Evolutionary conservation across 2,329 filamentous ascomycete genomes (phyloP).

Genomic region (Emmonsia crescens): DNA sequence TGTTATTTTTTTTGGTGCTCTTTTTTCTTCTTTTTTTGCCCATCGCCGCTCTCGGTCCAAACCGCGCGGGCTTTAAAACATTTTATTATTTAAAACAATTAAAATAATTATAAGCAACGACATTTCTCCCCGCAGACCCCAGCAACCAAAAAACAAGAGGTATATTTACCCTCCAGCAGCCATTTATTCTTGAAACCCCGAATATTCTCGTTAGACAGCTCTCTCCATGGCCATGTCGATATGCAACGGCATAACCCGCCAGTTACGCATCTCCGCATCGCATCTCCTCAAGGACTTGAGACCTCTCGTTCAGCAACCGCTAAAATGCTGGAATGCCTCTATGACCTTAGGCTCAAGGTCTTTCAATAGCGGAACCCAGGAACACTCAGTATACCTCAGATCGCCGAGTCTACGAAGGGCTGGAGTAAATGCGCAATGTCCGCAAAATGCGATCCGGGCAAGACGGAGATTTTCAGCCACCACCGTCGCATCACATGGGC

Average conservation of each 20-base stretch:
- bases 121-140: background rate
- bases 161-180: background rate
- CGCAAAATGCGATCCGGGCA: slow-evolving; percentile 18
- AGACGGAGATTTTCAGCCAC: slow-evolving; percentile 56
- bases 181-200: background rate
- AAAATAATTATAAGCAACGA: too few species aligned
- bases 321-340: slow-evolving; percentile 3
- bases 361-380: background rate
- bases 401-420: slow-evolving; percentile 7
- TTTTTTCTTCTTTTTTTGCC: slow-evolving; percentile 13
- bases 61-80: background rate
- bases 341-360: background rate
- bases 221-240: slow-evolving; percentile 2
- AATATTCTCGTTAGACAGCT: background rate
- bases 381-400: background rate
- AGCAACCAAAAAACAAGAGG: background rate
- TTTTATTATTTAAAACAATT: background rate
- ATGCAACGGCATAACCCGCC: slow-evolving; percentile 4
- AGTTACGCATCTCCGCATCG: background rate
- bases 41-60: background rate
- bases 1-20: too few species aligned
- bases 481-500: slow-evolving; percentile 54
- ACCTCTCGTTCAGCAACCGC: background rate
- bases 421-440: background rate
- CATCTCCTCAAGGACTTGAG: slow-evolving; percentile 1